These are phyloP conservation scores for Penicillium bialowiezense DNA, from an alignment of 495 filamentous ascomycete species.

Conservation along the genomic window DNA sequence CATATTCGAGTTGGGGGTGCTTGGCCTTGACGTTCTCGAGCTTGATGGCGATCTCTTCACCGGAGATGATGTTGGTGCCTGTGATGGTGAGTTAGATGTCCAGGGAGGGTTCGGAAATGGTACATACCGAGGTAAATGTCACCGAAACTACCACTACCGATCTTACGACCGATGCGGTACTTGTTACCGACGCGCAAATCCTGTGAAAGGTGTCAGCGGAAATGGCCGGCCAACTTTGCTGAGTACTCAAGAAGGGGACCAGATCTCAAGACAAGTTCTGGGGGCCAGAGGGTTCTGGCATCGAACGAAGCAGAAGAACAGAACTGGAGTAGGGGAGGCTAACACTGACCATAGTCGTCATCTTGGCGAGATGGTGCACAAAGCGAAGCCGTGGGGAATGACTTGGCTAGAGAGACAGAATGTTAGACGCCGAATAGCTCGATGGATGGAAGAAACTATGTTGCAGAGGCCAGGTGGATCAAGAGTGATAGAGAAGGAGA, in stretches of 20 bases:
- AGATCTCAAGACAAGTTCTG: not conserved
- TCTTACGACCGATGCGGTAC: constrained; percentile 99
- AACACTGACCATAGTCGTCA: constrained; percentile 49
- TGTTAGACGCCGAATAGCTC: not conserved
- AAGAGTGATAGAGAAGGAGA: no score
- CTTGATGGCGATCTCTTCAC: constrained; percentile 99
- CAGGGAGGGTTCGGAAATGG: not conserved
- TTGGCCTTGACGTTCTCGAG: constrained; percentile 99
- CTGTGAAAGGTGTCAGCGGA: constrained; percentile 45
- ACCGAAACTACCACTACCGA: constrained; percentile 96
- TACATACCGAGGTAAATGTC: constrained; percentile 92
- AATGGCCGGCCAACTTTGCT: no score
- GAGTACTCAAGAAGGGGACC: no score
- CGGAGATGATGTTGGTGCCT: constrained; percentile 99
- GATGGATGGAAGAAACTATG: not conserved
- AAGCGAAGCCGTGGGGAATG: constrained; percentile 32
- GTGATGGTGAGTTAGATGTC: not conserved
- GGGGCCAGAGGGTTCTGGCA: not conserved
- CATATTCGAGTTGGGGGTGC: constrained; percentile 99
- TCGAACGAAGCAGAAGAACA: not conserved
- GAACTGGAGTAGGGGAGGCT: constrained; percentile 7
- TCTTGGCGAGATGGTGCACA: constrained; percentile 39
- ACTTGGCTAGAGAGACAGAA: no score
- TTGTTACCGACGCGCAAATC: constrained; percentile 99
- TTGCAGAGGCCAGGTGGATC: no score